Evolutionary conservation across 352 stramenopile genomes (phyloP), one percentile per base, ranked within the genome.

Genomic region (Pythium grandisporangium): DNA sequence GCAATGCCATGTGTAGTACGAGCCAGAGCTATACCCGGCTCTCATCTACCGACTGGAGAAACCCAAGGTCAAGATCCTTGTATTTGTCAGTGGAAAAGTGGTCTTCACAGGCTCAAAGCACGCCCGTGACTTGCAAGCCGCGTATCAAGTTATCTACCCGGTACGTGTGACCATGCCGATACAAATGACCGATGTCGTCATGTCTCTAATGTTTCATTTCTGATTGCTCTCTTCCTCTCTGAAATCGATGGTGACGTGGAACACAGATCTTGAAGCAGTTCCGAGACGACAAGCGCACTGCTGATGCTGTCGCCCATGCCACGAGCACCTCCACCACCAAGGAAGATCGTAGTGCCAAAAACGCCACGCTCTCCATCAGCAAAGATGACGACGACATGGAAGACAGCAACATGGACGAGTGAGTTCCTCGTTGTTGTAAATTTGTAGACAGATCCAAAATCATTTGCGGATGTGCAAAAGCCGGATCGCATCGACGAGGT

Each of bases 11-110:
- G 0, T 46, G 14, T 59, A 93, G 55, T 99, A 99, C 55, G 97
- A 99, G 61, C 97, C 97, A 4, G 97, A 99, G 61, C 59, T 99
- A 25, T 99, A 99, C 55, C 96, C 96, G 11, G 97, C 96, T 30
- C 64, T 99, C 14, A 98, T 99, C 64, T 99, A 99, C 67, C 81
- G 96, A 12, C 79, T 99, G 50, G 74, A 95, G 14, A 84, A 93
- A 38, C 95, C 96, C 20, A 90, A 96, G 43, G 90, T 99, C 11
- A 97, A 99, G 39, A 76, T 99, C n/a, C 68, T 99, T 17, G 97
- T 99, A 42, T 99, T 99, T 68, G 96, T 99, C 17, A 92, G 86
- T 43, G 97, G 97, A 4, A 98, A 98, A 55, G 78, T 99, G 24
- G 95, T 99, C 8, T 93, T 98, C 52, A 98, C 94, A 1, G 94